A percentile compares a stretch with the other conserved stretches of the same genome.
Evolutionary conservation across 257 asterid species (phyloP).

Genomic region (Sherardia arvensis): DNA sequence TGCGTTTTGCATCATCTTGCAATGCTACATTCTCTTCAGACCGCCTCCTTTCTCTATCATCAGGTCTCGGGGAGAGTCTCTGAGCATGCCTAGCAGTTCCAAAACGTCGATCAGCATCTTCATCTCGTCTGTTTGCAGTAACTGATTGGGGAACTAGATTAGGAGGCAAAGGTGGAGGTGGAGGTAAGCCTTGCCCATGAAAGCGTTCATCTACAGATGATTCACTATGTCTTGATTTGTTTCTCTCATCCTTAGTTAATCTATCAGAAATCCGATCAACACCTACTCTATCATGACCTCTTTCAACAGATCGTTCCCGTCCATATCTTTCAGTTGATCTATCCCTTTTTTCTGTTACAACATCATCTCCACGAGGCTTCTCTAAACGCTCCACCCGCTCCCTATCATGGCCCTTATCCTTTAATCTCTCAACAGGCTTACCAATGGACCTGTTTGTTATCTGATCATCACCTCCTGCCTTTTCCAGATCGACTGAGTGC

Average conservation of each 20-base stretch:
- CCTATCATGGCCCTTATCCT: slow-evolving; percentile 79
- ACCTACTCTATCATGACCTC: slow-evolving; percentile 61
- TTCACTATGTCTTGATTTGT: slow-evolving; percentile 54
- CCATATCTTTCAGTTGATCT: slow-evolving; percentile 79
- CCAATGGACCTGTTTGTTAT: slow-evolving; percentile 39
- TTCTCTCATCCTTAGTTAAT: slow-evolving; percentile 66
- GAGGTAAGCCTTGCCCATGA: slow-evolving; percentile 80
- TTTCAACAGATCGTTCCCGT: slow-evolving; percentile 88
- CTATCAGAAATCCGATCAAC: slow-evolving; percentile 71
- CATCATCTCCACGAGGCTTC: slow-evolving; percentile 71
- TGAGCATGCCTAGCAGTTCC: slow-evolving; percentile 71
- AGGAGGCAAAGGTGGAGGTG: slow-evolving; percentile 98
- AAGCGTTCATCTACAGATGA: slow-evolving; percentile 59
- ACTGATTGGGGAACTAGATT: slow-evolving; percentile 80
- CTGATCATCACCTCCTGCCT: slow-evolving; percentile 55
- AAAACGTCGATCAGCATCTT: slow-evolving; percentile 81
- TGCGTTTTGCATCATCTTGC: slow-evolving; percentile 79
- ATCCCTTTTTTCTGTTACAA: slow-evolving; percentile 73
- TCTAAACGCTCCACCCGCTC: slow-evolving; percentile 73
- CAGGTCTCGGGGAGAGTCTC: slow-evolving; percentile 91
- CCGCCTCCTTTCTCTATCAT: slow-evolving; percentile 83
- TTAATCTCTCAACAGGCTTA: slow-evolving; percentile 56
- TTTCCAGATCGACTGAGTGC: slow-evolving; percentile 41
- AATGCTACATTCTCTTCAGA: slow-evolving; percentile 71
- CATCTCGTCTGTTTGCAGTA: slow-evolving; percentile 66